Evolutionary conservation across 75 land plant species (phyloP).

Genomic region (Isoetes taiwanensis): DNA sequence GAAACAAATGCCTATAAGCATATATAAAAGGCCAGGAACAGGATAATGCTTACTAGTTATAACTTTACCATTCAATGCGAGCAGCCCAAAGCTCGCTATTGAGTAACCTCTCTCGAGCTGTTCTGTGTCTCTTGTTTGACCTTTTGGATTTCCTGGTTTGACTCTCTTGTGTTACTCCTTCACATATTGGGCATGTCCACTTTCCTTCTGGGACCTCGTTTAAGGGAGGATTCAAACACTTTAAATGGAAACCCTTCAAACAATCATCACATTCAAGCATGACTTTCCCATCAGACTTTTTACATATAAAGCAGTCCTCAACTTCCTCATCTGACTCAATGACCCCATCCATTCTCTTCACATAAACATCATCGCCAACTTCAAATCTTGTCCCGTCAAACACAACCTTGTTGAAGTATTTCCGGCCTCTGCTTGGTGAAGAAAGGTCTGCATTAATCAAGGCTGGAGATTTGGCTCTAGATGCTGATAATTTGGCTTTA

Average conservation of each 20-base stretch:
- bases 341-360: slow-evolving; percentile 53
- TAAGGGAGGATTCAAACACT: slow-evolving; percentile 70
- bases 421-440: background rate
- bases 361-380: slow-evolving; percentile 87
- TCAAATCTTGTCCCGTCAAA: slow-evolving; percentile 50
- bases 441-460: too few species aligned
- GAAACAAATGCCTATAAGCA: background rate
- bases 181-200: slow-evolving; percentile 68
- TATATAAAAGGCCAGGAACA: background rate
- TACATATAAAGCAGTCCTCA: slow-evolving; percentile 79
- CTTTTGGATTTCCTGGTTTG: slow-evolving; percentile 31
- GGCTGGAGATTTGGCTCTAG: too few species aligned
- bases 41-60: background rate
- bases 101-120: slow-evolving; percentile 74
- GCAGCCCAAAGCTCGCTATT: slow-evolving; percentile 86
- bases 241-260: slow-evolving; percentile 74
- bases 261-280: slow-evolving; percentile 96
- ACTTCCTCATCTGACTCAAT: slow-evolving; percentile 32
- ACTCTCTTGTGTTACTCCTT: slow-evolving; percentile 30
- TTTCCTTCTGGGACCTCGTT: slow-evolving; percentile 82
- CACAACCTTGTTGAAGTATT: slow-evolving; percentile 40
- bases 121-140: slow-evolving; percentile 24
- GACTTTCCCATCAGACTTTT: slow-evolving; percentile 28
- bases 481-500: too few species aligned
- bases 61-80: slow-evolving; percentile 56